phyloP scores from a whole-genome alignment of 129 eudicot genomes.

The Ambrosia artemisiifolia region DNA sequence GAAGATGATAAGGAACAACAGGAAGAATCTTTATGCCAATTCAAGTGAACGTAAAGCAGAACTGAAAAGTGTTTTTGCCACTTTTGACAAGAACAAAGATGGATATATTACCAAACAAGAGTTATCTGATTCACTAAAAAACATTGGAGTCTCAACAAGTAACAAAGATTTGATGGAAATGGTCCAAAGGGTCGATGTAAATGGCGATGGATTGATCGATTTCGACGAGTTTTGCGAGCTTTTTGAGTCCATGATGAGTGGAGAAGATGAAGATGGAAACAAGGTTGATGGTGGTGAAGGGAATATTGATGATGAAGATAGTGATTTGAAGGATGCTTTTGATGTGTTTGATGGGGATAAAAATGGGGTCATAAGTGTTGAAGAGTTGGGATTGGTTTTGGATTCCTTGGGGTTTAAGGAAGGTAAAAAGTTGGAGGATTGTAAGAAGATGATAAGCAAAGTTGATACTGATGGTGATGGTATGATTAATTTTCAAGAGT shows the following conservation, averaged over 20 bases:
- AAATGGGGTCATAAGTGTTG: slow-evolving; percentile 70
- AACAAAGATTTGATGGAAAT: slow-evolving; percentile 56
- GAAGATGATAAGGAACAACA: slow-evolving; percentile 17
- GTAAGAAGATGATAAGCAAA: slow-evolving; percentile 66
- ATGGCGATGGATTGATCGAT: slow-evolving; percentile 70
- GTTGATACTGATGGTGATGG: slow-evolving; percentile 91
- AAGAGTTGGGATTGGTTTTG: slow-evolving; percentile 64
- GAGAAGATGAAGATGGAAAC: slow-evolving; percentile 20
- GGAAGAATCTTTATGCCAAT: slow-evolving; percentile 7
- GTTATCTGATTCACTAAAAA: slow-evolving; percentile 53
- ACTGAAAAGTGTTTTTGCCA: slow-evolving; percentile 51
- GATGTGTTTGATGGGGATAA: slow-evolving; percentile 68
- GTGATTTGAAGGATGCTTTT: slow-evolving; percentile 68
- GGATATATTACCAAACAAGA: slow-evolving; percentile 72
- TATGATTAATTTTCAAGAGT: slow-evolving; percentile 68
- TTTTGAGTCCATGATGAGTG: slow-evolving; percentile 38
- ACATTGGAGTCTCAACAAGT: slow-evolving; percentile 49
- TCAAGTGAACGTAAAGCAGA: slow-evolving; percentile 22
- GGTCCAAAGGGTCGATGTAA: slow-evolving; percentile 57
- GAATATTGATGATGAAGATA: slow-evolving; percentile 29
- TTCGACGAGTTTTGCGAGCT: slow-evolving; percentile 63
- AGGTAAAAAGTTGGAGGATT: slow-evolving; percentile 58
- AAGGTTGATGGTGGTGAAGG: slow-evolving; percentile 22
- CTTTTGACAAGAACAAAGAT: slow-evolving; percentile 76
- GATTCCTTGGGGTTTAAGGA: slow-evolving; percentile 58